Conservation (phyloP, 2,329 filamentous ascomycete genomes). For the Fusarium anguioides region DNA sequence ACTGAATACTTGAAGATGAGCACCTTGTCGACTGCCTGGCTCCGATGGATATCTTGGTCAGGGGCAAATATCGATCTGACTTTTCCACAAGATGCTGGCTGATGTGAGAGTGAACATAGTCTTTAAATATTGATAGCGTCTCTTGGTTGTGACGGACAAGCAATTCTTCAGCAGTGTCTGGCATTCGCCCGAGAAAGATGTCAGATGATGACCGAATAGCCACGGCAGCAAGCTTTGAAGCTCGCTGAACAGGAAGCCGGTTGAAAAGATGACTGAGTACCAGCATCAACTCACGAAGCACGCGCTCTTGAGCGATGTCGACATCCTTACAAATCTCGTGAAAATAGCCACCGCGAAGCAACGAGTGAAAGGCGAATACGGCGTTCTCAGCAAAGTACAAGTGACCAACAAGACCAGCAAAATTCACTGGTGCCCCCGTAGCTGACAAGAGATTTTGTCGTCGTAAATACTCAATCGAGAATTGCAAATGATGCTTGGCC, state of each 20-base stretch:
- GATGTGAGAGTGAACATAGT: slow-evolving; percentile 76
- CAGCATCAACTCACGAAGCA: slow-evolving; percentile 71
- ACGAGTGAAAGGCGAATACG: slow-evolving; percentile 79
- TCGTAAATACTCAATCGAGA: slow-evolving; percentile 83
- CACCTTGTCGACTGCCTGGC: slow-evolving; percentile 30
- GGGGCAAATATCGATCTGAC: slow-evolving; percentile 67
- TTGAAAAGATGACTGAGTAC: slow-evolving; percentile 78
- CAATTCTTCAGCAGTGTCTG: slow-evolving; percentile 64
- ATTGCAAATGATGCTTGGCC: slow-evolving; percentile 79
- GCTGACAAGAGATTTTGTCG: slow-evolving; percentile 73
- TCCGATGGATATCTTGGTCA: slow-evolving; percentile 63
- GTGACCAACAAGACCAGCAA: slow-evolving; percentile 76
- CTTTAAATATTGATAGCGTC: slow-evolving; percentile 72
- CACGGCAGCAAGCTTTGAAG: slow-evolving; percentile 58
- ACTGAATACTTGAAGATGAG: slow-evolving; percentile 25
- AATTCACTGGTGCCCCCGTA: slow-evolving; percentile 74
- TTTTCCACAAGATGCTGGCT: slow-evolving; percentile 67
- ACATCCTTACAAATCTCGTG: slow-evolving; percentile 69
- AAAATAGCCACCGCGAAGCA: slow-evolving; percentile 78
- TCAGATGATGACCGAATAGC: slow-evolving; percentile 70
- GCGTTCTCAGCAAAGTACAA: slow-evolving; percentile 82
- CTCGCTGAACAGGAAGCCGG: slow-evolving; percentile 62
- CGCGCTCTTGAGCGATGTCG: slow-evolving; percentile 58
- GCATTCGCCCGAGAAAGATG: slow-evolving; percentile 73
- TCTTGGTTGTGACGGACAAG: slow-evolving; percentile 72